Conservation (phyloP, 129 eudicot species). For the Lonicera japonica region DNA sequence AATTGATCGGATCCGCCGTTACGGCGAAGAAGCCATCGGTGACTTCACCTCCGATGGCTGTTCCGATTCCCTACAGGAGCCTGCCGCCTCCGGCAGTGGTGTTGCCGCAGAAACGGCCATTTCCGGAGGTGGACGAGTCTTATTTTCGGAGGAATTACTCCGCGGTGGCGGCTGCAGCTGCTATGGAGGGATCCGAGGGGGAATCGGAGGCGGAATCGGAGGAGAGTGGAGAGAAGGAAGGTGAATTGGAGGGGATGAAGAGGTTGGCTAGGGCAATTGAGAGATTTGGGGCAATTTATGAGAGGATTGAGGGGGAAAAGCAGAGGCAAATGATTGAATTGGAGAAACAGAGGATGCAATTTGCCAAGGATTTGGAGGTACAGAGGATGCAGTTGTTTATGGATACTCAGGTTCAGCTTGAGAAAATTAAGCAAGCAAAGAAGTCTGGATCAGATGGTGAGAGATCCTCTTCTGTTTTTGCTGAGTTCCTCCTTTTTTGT, state of each 20-base stretch:
- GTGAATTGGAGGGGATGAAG: conserved; percentile 48
- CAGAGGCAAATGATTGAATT: conserved; percentile 82
- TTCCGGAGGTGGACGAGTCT: conserved; percentile 43
- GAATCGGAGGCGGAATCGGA: conserved; percentile 32
- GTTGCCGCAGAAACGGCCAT: conserved; percentile 42
- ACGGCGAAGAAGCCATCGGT: conserved; percentile 26
- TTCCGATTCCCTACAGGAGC: conserved; percentile 29
- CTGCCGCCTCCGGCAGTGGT: conserved; percentile 22
- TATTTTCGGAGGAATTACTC: conserved; percentile 80
- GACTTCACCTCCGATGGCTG: conserved; percentile 35
- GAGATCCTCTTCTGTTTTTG: neutral
- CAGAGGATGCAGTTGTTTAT: conserved; percentile 88
- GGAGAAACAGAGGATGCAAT: conserved; percentile 93
- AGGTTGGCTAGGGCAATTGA: conserved; percentile 72
- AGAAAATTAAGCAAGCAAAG: conserved; percentile 72
- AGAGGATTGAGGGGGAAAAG: conserved; percentile 70
- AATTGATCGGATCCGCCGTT: conserved; percentile 52
- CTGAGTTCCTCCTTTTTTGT: neutral
- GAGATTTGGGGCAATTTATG: conserved; percentile 72
- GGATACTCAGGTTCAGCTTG: conserved; percentile 87
- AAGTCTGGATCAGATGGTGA: conserved; percentile 46
- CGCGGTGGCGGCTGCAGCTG: conserved; percentile 88
- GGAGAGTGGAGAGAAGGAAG: conserved; percentile 31
- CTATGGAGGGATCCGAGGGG: conserved; percentile 46
- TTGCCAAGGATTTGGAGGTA: conserved; percentile 77